Base-by-base conservation (phyloP, 257 asterid species). In the Dorcoceras hygrometricum region DNA sequence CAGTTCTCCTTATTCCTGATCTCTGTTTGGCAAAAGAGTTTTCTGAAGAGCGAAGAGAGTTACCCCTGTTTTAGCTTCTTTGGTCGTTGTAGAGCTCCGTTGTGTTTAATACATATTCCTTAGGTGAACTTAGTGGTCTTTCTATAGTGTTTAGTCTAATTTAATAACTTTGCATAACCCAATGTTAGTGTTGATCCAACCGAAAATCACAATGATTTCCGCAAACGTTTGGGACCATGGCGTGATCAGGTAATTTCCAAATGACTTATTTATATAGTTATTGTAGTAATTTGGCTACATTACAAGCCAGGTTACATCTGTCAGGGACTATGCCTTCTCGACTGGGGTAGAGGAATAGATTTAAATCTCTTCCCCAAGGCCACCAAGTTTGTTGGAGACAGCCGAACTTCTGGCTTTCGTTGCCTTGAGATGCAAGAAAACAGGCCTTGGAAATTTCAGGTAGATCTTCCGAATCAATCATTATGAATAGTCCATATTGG, bases 301-400 rank as follows among this genome's bases (percentile, higher is more conserved):
- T 72, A 14, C 61, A 65, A 66, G 32, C 43, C 23, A 22, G 36
- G 18, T 59, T 76, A 59, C 58, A 18, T 34, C 64, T 48, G 69
- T 60, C 89, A 94, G 99, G 99, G 99, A 51, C 91, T 90, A 73
- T 87, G 96, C 83, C 96, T 94, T 65, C 95, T 94, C 6, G 97
- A 94, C 79, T 94, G 97, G 99, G 99, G 99, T 54, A 83, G 91
- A 81, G 96, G 97, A 62, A 90, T 94, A 54, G 99, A 90, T 71
- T 75, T 88, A 61, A 79, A 77, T 66, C 87, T 90, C 55, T 90
- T 88, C 66, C 91, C 96, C 6, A 55, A 79, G 27, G 56, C 69
- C 73, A 85, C 93, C 34, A 78, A 83, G 74, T 94, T 94, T 67
- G 64, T 60, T n/a, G 99, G 96, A 69, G 99, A 87, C 62, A 72